phyloP scores from a whole-genome alignment of 768 basidiomycete species.

The Rhodotorula paludigena region DNA sequence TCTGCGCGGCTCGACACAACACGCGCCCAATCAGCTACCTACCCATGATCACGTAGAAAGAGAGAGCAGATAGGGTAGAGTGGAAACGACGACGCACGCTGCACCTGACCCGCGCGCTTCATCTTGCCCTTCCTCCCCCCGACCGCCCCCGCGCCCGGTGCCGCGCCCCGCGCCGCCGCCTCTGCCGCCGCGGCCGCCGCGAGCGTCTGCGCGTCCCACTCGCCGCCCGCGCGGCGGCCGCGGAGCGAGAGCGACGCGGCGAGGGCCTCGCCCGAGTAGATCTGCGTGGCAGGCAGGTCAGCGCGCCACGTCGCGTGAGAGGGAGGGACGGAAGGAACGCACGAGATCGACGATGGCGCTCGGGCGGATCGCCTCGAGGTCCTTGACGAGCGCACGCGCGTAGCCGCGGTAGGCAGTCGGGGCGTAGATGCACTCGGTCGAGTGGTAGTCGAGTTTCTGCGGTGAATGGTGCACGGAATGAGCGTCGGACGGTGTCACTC shows the following conservation, averaged over 20 bases:
- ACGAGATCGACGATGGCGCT: conserved; percentile 97
- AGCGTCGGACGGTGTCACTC: not conserved
- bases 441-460: conserved; percentile 94
- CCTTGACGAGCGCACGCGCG: conserved; percentile 87
- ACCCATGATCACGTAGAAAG: not conserved
- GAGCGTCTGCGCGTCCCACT: conserved; percentile 16
- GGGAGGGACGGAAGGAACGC: conserved; percentile 53
- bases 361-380: conserved; percentile 86
- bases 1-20: conserved; percentile 52
- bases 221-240: conserved; percentile 32
- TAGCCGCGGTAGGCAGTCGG: conserved; percentile 98
- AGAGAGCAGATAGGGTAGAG: not conserved
- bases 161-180: conserved; percentile 6
- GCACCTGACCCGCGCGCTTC: conserved; percentile 11
- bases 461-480: not conserved
- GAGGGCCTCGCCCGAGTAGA: conserved; percentile 44
- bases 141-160: not conserved
- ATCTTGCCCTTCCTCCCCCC: not conserved
- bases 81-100: conserved; percentile 20
- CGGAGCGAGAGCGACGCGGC: conserved; percentile 35
- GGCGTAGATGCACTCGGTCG: conserved; percentile 98
- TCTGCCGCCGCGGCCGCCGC: conserved; percentile 25
- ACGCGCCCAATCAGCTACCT: not conserved
- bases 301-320: not conserved
- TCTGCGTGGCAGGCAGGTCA: conserved; percentile 47